Base-by-base conservation (phyloP, 208 protist species). In the Crithidia sp. region DNA sequence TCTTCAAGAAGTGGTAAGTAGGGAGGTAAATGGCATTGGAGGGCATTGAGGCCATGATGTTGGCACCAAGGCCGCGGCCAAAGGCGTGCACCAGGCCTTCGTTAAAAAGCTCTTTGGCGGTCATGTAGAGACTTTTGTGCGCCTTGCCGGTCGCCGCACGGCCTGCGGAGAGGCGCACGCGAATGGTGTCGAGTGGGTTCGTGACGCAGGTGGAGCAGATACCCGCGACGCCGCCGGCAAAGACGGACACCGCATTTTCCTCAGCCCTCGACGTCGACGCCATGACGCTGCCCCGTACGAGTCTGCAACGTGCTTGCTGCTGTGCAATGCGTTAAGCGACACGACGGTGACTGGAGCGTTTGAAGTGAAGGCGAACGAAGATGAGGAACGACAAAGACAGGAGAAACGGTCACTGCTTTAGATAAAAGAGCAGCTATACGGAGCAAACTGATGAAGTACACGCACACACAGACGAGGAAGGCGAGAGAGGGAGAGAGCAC, bases 131-230 rank as follows among this genome's bases (percentile, higher is more conserved):
- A 44, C 89, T 96, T 73, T 95, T 95, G 77, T 95, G 89, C 16
- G 76, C 5, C 45, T 84, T 90, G 13, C 90, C 90, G n/a, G 91
- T 95, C n/a, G 89, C 90, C 4, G 71, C 60, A 12, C 90, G 82
- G 28, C 86, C 88, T 0, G 89, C 75, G 3, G 87, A 90, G 36
- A 97, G 84, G 39, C 93, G 89, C 49, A 95, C 89, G 59, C 93
- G 93, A 43, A 97, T 90, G 10, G 90, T 95, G 74, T 97, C 93
- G 14, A 97, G 87, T 4, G 93, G 93, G 82, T 97, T 97, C 12
- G 88, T 96, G 12, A 92, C 87, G 49, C 82, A 90, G 0, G 93
- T 97, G n/a, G 90, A 95, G 71, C 88, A 95, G 2, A 94, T 66
- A n/a, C 93, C 93, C 8, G 93, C 89, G 37, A 97, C 90, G 58